Evolutionary conservation across 1,284 basidiomycete genomes (phyloP).

Genomic region (Sanghuangporus baumii): DNA sequence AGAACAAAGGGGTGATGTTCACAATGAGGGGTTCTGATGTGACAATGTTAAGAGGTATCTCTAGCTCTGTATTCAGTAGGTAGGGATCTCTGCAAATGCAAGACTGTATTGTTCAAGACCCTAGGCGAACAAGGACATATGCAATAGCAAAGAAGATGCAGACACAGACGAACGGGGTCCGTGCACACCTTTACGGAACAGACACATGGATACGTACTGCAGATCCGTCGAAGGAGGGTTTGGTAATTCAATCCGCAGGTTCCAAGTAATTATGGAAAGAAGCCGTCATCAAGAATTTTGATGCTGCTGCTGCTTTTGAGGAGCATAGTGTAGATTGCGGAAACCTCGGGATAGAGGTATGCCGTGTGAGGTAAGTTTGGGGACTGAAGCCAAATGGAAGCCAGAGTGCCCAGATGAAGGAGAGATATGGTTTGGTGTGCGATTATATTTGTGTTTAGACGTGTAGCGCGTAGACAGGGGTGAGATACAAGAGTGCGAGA

Average conservation of each 20-base stretch:
- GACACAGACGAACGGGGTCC: not conserved
- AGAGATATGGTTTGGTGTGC: not conserved
- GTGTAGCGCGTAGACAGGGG: not conserved
- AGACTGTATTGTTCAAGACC: not conserved
- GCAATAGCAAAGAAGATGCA: not conserved
- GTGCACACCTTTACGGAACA: not conserved
- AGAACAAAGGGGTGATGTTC: not conserved
- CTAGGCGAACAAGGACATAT: not conserved
- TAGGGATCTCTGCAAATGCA: not conserved
- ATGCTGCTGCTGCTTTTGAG: not conserved
- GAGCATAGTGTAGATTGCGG: not conserved
- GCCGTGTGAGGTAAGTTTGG: not conserved
- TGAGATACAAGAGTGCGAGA: not conserved
- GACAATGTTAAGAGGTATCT: too few relatives aligned
- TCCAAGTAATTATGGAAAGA: not conserved
- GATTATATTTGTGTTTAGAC: not conserved
- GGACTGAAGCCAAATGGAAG: constrained; percentile 2
- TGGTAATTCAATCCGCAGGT: too few relatives aligned
- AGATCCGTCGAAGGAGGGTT: not conserved
- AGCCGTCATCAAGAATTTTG: not conserved
- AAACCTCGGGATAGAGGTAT: not conserved
- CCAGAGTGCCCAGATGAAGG: not conserved
- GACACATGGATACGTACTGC: not conserved
- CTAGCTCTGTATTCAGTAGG: too few relatives aligned
- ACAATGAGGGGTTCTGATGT: not conserved